A percentile compares a stretch with the other conserved stretches of the same genome.
phyloP scores from a whole-genome alignment of 2,329 filamentous ascomycete genomes.

The Diaporthe destruens region DNA sequence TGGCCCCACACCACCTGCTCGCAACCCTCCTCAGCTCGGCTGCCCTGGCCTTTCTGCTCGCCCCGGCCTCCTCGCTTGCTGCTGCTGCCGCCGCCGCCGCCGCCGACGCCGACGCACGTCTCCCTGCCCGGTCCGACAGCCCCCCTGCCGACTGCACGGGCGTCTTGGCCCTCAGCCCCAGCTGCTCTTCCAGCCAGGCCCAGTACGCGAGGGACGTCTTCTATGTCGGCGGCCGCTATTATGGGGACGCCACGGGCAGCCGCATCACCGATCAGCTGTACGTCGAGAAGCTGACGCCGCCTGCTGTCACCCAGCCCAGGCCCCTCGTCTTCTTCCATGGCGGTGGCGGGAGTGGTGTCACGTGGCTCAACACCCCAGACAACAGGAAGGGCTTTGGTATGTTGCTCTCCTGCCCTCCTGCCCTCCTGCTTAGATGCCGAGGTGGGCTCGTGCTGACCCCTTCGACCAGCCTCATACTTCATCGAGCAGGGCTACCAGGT shows the following conservation, averaged over 20 bases:
- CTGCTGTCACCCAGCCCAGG: constrained; percentile 43
- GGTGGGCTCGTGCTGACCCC: not conserved
- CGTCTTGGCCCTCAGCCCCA: constrained; percentile 37
- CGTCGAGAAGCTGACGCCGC: constrained; percentile 51
- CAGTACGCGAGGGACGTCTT: constrained; percentile 45
- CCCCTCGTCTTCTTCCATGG: constrained; percentile 52
- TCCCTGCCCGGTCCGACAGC: constrained; percentile 10
- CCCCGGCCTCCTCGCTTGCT: constrained; percentile 6
- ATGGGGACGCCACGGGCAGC: constrained; percentile 44
- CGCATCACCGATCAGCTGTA: constrained; percentile 48
- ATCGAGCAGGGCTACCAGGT: constrained; percentile 55
- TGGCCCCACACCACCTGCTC: not conserved
- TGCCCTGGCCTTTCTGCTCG: constrained; percentile 28
- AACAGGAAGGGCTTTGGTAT: constrained; percentile 53
- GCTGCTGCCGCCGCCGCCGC: not conserved
- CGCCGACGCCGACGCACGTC: not conserved
- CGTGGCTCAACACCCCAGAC: constrained; percentile 56
- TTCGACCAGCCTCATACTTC: constrained; percentile 52
- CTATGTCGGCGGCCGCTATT: constrained; percentile 49
- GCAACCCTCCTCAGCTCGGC: constrained; percentile 26
- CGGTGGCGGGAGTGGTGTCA: constrained; percentile 49
- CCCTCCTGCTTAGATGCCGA: not conserved
- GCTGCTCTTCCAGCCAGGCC: constrained; percentile 40
- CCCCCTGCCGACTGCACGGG: constrained; percentile 37
- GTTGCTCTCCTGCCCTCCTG: not conserved